A percentile compares a stretch with the other conserved stretches of the same genome.
phyloP scores from a whole-genome alignment of 179 eudicot genomes.

The Pouteria campechiana region DNA sequence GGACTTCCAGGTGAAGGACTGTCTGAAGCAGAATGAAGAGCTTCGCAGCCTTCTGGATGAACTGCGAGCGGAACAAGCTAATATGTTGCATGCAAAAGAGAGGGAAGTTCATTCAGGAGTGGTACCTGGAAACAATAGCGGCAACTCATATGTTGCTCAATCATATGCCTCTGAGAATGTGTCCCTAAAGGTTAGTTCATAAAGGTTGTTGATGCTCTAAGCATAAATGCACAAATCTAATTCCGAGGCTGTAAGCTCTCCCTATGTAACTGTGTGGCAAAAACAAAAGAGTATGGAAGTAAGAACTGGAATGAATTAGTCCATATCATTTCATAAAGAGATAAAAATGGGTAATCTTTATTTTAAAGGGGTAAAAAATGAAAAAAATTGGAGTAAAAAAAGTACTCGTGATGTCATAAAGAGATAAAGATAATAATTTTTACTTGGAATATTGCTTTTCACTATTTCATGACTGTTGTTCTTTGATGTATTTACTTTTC shows the following conservation, averaged over 20 bases:
- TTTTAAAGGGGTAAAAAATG: too few relatives aligned
- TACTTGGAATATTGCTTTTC: not conserved
- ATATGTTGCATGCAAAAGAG: slow-evolving; percentile 16
- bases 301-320: too few relatives aligned
- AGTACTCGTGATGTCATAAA: too few relatives aligned
- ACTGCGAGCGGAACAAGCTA: slow-evolving; percentile 55
- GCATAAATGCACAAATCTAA: too few relatives aligned
- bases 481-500: not conserved
- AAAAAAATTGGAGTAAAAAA: too few relatives aligned
- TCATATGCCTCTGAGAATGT: slow-evolving; percentile 34
- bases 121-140: slow-evolving; percentile 11
- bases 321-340: too few relatives aligned
- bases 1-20: slow-evolving; percentile 63
- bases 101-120: slow-evolving; percentile 11
- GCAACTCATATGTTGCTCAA: slow-evolving; percentile 14
- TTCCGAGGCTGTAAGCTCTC: too few relatives aligned
- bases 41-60: slow-evolving; percentile 70
- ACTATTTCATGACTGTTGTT: not conserved
- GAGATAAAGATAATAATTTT: too few relatives aligned
- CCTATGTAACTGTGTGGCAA: too few relatives aligned
- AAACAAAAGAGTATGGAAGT: too few relatives aligned
- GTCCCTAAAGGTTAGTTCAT: slow-evolving; percentile 66
- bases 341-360: too few relatives aligned
- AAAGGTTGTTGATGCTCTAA: too few relatives aligned
- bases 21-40: slow-evolving; percentile 80